These are phyloP conservation scores for Pulveroboletus ravenelii DNA, from an alignment of 768 basidiomycete genomes.

Conservation along the genomic window DNA sequence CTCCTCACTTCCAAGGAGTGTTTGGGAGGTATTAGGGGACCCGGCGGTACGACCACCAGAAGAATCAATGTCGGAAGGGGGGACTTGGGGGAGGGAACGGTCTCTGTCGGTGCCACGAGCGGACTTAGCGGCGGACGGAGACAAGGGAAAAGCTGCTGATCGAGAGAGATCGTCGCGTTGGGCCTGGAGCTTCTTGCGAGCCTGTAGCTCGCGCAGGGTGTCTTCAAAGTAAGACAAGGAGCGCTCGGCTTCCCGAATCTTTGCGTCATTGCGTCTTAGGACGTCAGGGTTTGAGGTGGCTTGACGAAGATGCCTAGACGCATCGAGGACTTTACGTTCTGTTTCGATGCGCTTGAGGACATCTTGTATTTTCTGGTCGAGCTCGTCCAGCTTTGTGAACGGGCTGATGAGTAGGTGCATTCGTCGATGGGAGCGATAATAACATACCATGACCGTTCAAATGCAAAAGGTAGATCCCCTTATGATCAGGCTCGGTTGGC, in stretches of 20 bases:
- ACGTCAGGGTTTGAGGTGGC: constrained; percentile 89
- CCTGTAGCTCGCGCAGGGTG: constrained; percentile 76
- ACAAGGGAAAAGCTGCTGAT: constrained; percentile 41
- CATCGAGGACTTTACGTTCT: constrained; percentile 90
- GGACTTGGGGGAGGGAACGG: constrained; percentile 41
- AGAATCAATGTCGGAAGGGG: constrained; percentile 46
- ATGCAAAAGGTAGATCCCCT: constrained; percentile 11
- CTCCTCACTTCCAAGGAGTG: constrained; percentile 36
- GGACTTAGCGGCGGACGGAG: constrained; percentile 13
- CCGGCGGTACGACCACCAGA: constrained; percentile 34
- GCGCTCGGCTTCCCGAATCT: constrained; percentile 83
- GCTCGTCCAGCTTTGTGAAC: constrained; percentile 41
- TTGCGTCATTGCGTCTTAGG: constrained; percentile 70
- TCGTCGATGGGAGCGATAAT: constrained; percentile 9
- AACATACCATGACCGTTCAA: constrained; percentile 30
- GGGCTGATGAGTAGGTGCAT: constrained; percentile 1
- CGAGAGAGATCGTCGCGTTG: constrained; percentile 52
- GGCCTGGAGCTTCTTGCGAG: constrained; percentile 63
- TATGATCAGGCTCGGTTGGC: constrained; percentile 10
- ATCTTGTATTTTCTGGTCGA: constrained; percentile 93
- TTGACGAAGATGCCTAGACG: constrained; percentile 67
- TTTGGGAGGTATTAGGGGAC: constrained; percentile 38
- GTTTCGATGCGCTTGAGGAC: constrained; percentile 87
- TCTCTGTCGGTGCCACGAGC: constrained; percentile 27
- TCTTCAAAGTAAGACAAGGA: constrained; percentile 85